These are phyloP conservation scores for Aspergillus phoenicis DNA, from an alignment of 2,329 filamentous ascomycete genomes.

Conservation along the genomic window DNA sequence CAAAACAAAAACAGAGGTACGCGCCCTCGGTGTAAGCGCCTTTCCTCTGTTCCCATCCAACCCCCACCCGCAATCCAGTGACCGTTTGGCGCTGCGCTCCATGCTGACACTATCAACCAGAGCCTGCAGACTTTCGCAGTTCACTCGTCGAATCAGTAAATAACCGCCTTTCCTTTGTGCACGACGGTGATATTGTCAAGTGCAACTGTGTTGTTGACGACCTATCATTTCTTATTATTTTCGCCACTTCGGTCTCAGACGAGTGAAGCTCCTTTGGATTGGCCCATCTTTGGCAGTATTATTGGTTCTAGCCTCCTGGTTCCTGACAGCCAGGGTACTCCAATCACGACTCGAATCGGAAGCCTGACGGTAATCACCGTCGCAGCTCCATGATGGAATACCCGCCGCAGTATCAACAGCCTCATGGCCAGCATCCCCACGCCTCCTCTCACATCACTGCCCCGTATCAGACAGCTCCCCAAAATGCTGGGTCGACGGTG, in stretches of 20 bases:
- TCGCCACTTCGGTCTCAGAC: conserved; percentile 15
- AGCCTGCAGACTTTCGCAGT: conserved; percentile 42
- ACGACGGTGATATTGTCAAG: conserved; percentile 29
- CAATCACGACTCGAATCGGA: conserved; percentile 24
- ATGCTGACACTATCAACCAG: conserved; percentile 44
- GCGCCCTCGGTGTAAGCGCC: conserved; percentile 28
- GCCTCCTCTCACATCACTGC: conserved; percentile 59
- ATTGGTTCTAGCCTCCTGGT: conserved; percentile 24
- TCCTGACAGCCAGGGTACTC: conserved; percentile 20
- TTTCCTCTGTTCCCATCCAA: conserved; percentile 21
- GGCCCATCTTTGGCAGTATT: conserved; percentile 19
- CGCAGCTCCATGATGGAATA: conserved; percentile 67
- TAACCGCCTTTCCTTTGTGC: conserved; percentile 29
- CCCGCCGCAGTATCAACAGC: conserved; percentile 70
- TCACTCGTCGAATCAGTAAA: conserved; percentile 47
- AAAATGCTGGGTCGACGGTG: conserved; percentile 47
- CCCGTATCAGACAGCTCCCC: conserved; percentile 65
- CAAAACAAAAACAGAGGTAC: conserved; percentile 35
- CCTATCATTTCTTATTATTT: conserved; percentile 25
- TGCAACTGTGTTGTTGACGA: conserved; percentile 26
- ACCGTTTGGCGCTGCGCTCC: conserved; percentile 45
- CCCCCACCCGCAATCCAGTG: conserved; percentile 43
- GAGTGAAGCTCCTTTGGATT: conserved; percentile 20
- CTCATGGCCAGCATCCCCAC: conserved; percentile 64
- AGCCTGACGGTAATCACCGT: conserved; percentile 32